These are phyloP conservation scores for Pseudogymnoascus sp. DNA, from an alignment of 2,329 filamentous ascomycete species.

Conservation along the genomic window DNA sequence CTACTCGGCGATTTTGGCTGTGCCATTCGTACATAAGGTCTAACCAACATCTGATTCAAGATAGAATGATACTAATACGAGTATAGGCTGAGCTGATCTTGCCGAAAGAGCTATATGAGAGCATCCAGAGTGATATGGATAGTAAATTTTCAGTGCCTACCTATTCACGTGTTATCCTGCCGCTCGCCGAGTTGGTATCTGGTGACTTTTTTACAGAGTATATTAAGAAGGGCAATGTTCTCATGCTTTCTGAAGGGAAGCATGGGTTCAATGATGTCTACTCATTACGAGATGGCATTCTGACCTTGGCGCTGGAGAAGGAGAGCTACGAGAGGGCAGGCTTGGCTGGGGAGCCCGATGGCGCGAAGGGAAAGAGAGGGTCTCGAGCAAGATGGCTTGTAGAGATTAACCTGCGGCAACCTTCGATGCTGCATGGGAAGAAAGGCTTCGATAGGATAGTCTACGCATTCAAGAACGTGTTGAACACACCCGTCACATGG, in stretches of 20 bases:
- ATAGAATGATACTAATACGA: neutral
- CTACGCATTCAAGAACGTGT: constrained; percentile 71
- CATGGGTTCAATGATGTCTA: constrained; percentile 66
- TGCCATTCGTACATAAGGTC: constrained; percentile 64
- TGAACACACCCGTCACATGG: constrained; percentile 64
- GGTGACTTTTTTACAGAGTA: constrained; percentile 76
- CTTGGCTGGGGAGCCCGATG: constrained; percentile 63
- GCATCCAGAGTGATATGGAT: constrained; percentile 47
- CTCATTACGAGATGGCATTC: constrained; percentile 58
- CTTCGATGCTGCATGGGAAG: constrained; percentile 75
- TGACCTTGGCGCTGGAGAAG: constrained; percentile 72
- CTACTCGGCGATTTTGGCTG: constrained; percentile 60
- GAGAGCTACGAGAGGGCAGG: constrained; percentile 78
- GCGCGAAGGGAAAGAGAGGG: constrained; percentile 49
- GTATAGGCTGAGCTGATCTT: constrained; percentile 62
- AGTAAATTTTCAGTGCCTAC: constrained; percentile 32
- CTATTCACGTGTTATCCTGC: constrained; percentile 67
- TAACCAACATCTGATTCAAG: neutral
- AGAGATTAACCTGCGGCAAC: constrained; percentile 64
- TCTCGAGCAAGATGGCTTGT: constrained; percentile 71
- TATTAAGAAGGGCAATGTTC: constrained; percentile 64
- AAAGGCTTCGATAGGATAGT: constrained; percentile 72
- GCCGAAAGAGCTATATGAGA: constrained; percentile 53
- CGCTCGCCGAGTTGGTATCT: constrained; percentile 62
- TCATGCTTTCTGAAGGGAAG: constrained; percentile 77